Percentiles rank a stretch among this genome's conserved stretches.
Conservation (phyloP, 257 asterid species). For the Striga asiatica region DNA sequence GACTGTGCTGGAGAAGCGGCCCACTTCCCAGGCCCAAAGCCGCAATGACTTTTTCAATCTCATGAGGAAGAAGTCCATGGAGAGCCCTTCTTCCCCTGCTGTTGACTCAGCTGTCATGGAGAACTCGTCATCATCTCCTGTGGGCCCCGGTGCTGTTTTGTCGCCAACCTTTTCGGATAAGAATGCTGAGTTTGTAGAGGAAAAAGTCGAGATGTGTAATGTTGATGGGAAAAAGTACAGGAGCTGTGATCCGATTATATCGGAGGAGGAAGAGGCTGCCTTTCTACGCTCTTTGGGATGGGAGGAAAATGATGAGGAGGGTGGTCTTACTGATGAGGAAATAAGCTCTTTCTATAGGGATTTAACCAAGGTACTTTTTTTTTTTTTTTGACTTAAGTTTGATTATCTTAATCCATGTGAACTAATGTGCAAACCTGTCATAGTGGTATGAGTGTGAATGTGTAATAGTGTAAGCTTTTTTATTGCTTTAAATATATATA, state of each 20-base stretch:
- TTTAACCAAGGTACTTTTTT: conserved; percentile 42
- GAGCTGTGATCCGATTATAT: conserved; percentile 27
- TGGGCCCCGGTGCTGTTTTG: too few relatives aligned
- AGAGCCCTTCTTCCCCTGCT: conserved; percentile 29
- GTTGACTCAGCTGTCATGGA: conserved; percentile 24
- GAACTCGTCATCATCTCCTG: too few relatives aligned
- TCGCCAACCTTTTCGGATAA: conserved; percentile 25
- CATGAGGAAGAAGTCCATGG: conserved; percentile 64
- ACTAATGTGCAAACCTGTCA: too few relatives aligned
- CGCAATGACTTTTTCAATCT: conserved; percentile 79
- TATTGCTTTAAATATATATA: too few relatives aligned
- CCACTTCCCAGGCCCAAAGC: conserved; percentile 71
- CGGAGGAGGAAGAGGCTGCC: conserved; percentile 94
- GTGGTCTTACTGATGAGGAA: conserved; percentile 92
- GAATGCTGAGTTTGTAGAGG: conserved; percentile 34
- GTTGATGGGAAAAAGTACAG: conserved; percentile 21
- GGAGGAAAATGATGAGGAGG: conserved; percentile 88
- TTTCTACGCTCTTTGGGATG: conserved; percentile 84
- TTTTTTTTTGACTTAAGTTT: too few relatives aligned
- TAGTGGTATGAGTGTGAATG: too few relatives aligned
- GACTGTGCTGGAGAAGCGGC: conserved; percentile 56
- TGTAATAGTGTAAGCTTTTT: too few relatives aligned
- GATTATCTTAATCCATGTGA: too few relatives aligned
- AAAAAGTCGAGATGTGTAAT: conserved; percentile 25
- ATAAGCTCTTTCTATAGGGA: conserved; percentile 56